Base-by-base conservation (phyloP, 371 early-diverging fungal genomes). In the Mortierella sp. region DNA sequence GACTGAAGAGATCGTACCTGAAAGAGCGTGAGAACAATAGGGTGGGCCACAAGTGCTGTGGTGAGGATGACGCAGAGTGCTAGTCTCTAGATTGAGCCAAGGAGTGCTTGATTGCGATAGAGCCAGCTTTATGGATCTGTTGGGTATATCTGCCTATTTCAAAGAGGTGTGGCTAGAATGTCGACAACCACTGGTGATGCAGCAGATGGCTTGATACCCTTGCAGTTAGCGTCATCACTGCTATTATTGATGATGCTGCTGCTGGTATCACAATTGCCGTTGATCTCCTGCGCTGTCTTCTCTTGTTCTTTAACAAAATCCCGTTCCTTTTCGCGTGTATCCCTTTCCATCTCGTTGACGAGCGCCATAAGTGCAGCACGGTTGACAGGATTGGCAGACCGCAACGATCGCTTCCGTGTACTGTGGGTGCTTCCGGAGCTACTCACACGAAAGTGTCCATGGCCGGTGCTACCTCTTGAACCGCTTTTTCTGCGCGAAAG, bases 341-440 rank as follows among this genome's bases (percentile, higher is more conserved):
- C 62, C 50, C 64, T 69, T 18, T 74, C 76, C 57, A 74, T 18
- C 12, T 74, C 76, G 41, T 74, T 74, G 19, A 74, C 76, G 21
- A 74, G 59, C n/a, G 76, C 76, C 70, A 64, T 65, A 21, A 74
- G 50, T 7, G 76, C 76, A 16, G 69, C 54, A 50, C 61, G 69
- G n/a, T 69, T 74, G 21, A 65, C 39, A 12, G 69, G 70, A 42
- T 69, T 56, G 13, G 69, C 61, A 13, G 69, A 69, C 26, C 76
- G 60, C 18, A 74, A 51, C 3, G 76, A 74, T 14, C 76, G 76
- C 41, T 65, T 68, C 27, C 65, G 49, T 8, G 53, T 23, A 38
- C 58, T 47, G 23, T 43, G 38, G 53, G 16, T 52, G 31, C 67
- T 59, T 10, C 60, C 50, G 28, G 47, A 51, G 42, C 65, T 71